Base-by-base conservation (phyloP, 176 grass and related monocot genomes). In the Neostapfia colusana region DNA sequence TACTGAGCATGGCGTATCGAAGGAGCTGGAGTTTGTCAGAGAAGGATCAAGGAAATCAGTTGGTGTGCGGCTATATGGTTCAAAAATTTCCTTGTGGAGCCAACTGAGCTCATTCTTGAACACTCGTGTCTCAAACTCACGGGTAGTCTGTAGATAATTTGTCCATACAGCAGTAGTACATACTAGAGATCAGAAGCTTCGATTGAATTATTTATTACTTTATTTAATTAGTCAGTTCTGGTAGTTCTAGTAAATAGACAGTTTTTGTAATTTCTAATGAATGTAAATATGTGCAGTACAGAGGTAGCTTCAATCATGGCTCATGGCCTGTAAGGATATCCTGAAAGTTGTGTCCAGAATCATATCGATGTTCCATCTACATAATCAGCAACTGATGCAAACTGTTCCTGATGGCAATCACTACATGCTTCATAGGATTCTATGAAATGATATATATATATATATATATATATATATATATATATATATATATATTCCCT, bases 11-110 rank as follows among this genome's bases (percentile, higher is more conserved):
- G 89, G 77, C 58, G 74, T 87, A 17, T 86, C 60, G 0, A 84
- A 50, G 87, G 91, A 90, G 44, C 54, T 99, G 55, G 95, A 99
- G 62, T 99, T 92, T 81, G 38, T 88, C 16, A 92, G 89, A 78
- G 88, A 88, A 86, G 91, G 95, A 84, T 88, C 84, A 7, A 76
- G 28, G 6, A 94, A 92, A 85, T 95, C 91, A 28, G 87, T 92
- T 75, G 63, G 56, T 79, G 95, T 99, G 58, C 84, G 83, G 21
- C 76, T 95, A 70, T 85, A 84, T 40, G 95, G 91, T 25, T 89
- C 86, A 3, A 91, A 81, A 68, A 79, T 79, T 78, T 93, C 91
- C 39, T 54, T 92, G 0, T 91, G 95, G 95, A 84, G 14, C 64
- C 63, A 92, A 59, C 61, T 95, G 50, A 53, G 77, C 65, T 95